Base-by-base conservation (phyloP, 2,329 filamentous ascomycete species). In the Madurella mycetomatis region DNA sequence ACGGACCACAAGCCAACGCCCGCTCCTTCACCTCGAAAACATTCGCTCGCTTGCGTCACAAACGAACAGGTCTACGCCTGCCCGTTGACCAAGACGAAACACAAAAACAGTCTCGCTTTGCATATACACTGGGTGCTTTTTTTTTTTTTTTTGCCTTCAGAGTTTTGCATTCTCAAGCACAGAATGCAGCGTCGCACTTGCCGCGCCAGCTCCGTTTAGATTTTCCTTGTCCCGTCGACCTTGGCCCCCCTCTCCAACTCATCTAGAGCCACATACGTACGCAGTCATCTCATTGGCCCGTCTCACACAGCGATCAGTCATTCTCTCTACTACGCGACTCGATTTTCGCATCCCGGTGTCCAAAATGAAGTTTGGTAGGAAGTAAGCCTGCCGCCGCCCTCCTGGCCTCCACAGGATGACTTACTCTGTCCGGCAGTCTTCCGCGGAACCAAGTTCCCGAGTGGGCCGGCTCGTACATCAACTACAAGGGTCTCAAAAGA, bases 401-500 rank as follows among this genome's bases (percentile, higher is more conserved):
- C 25, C 32, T 13, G n/a, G 9, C 17, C 30, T 18, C 48, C 41
- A 46, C 44, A 40, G 32, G 25, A 16, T 16, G 25, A 37, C 52
- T 51, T 63, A 65, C 60, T 41, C 19, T 51, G 41, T 39, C 45
- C 34, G 47, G n/a, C 62, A 86, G 83, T 67, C 79, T 95, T 52
- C 83, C 88, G 16, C 84, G 88, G 46, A 91, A 92, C 67, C 88
- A 92, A 73, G 88, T 94, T 66, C 90, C 89, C 46, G 89, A 92
- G 73, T 95, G 90, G 90, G 86, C 88, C 50, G 78, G 85, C 54
- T 85, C 80, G 32, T 95, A 95, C 69, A 92, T 94, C 76, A 85
- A 94, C 74, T 95, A 95, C 77, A 94, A 92, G 69, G 85, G 86
- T 63, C 77, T 97, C 65, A 99, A 99, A 79, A 96, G 94, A 76